Percentiles rank a stretch among this genome's conserved stretches.
These are phyloP conservation scores for Quercus tomentella DNA, from an alignment of 331 rosid genomes.

Conservation along the genomic window DNA sequence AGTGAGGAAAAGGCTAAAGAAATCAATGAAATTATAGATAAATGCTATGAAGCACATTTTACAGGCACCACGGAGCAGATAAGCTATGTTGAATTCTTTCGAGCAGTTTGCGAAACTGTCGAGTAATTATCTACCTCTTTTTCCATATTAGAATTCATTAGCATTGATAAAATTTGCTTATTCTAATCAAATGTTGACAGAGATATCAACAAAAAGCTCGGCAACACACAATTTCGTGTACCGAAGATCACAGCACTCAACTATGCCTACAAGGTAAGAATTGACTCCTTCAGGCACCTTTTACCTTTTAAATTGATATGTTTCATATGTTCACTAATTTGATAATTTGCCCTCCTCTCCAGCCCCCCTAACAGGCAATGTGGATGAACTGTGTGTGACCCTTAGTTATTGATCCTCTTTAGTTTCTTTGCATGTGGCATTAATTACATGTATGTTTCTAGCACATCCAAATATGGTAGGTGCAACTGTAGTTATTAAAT, in stretches of 20 bases:
- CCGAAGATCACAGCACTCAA: background rate
- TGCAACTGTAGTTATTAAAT: too few species aligned
- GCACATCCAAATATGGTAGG: too few species aligned
- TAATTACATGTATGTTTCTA: too few species aligned
- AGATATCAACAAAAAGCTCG: conserved; percentile 35
- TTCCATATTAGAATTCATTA: background rate
- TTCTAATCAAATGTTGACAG: conserved; percentile 20
- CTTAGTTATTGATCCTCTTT: too few species aligned
- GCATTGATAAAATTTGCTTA: background rate
- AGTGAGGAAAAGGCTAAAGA: conserved; percentile 32
- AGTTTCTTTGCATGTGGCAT: too few species aligned
- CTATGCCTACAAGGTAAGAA: background rate
- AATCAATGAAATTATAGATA: conserved; percentile 18
- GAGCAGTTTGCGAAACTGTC: conserved; percentile 44
- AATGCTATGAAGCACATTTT: background rate
- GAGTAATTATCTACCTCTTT: conserved; percentile 31
- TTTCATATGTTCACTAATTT: background rate
- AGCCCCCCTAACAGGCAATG: too few species aligned
- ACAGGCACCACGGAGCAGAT: background rate
- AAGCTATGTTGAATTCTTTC: conserved; percentile 24
- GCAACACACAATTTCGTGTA: conserved; percentile 44
- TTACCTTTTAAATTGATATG: background rate
- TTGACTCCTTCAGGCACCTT: background rate
- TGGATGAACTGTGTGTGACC: too few species aligned
- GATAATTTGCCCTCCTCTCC: too few species aligned